phyloP scores from a whole-genome alignment of 371 early-diverging fungal genomes.

The Mortierella sp. region DNA sequence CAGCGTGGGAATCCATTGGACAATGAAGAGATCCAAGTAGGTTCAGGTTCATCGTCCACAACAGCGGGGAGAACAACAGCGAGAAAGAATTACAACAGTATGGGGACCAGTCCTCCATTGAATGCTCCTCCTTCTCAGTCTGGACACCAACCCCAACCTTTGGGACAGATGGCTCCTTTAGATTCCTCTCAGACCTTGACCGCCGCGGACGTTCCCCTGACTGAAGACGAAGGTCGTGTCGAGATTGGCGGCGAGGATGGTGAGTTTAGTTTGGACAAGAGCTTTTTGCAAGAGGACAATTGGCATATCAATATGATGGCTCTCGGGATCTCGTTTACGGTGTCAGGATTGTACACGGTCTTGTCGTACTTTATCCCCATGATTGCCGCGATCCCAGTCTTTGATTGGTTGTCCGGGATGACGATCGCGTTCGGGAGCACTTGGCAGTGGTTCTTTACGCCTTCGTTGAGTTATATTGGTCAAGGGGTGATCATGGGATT shows the following conservation, averaged over 20 bases:
- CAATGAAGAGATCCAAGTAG: slow-evolving; percentile 18
- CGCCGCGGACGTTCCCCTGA: not conserved
- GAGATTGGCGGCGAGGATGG: slow-evolving; percentile 48
- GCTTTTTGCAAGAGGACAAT: slow-evolving; percentile 58
- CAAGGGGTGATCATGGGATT: slow-evolving; percentile 90
- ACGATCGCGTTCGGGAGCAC: slow-evolving; percentile 26
- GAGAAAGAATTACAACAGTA: slow-evolving; percentile 24
- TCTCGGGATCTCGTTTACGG: slow-evolving; percentile 63
- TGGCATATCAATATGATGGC: slow-evolving; percentile 72
- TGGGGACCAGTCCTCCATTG: slow-evolving; percentile 7
- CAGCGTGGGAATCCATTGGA: not conserved
- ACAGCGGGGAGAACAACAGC: too few species aligned
- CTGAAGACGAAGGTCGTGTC: slow-evolving; percentile 1
- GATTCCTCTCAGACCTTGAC: not conserved
- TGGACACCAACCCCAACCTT: slow-evolving; percentile 15
- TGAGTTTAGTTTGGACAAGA: slow-evolving; percentile 37
- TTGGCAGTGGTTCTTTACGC: slow-evolving; percentile 85
- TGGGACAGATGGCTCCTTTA: slow-evolving; percentile 25
- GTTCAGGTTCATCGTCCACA: not conserved
- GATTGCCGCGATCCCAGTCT: slow-evolving; percentile 69
- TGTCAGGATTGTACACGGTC: slow-evolving; percentile 74
- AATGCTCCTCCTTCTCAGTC: not conserved
- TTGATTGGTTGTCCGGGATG: slow-evolving; percentile 65
- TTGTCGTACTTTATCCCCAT: slow-evolving; percentile 72
- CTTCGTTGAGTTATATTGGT: slow-evolving; percentile 81